phyloP scores from a whole-genome alignment of 257 asterid genomes.

The Coffea eugenioides region DNA sequence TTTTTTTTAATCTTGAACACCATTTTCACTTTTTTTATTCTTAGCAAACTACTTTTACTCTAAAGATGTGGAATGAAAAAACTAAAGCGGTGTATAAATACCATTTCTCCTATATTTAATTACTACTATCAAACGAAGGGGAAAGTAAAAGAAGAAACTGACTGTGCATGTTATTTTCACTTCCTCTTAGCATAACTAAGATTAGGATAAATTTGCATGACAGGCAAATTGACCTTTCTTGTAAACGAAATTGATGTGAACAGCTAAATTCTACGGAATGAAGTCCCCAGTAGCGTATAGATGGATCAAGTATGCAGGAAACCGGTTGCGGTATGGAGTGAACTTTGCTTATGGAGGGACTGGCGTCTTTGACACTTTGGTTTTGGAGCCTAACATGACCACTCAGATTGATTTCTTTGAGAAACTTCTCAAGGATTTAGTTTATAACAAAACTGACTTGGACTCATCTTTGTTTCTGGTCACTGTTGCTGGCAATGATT shows the following conservation, averaged over 20 bases:
- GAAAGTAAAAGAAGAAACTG: not conserved
- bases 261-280: constrained; percentile 78
- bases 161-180: not conserved
- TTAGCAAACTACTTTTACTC: no score
- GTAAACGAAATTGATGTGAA: not conserved
- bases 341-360: constrained; percentile 95
- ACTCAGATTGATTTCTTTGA: constrained; percentile 66
- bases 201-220: not conserved
- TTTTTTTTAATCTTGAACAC: no score
- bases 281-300: constrained; percentile 64
- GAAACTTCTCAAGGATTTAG: constrained; percentile 37
- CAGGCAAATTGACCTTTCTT: not conserved
- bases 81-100: no score
- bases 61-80: no score
- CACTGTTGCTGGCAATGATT: constrained; percentile 70
- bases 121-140: not conserved
- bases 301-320: constrained; percentile 55
- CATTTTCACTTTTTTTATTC: no score
- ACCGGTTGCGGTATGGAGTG: constrained; percentile 50
- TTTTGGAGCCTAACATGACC: constrained; percentile 60
- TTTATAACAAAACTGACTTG: constrained; percentile 47
- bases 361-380: constrained; percentile 71
- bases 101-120: no score
- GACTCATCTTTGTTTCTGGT: constrained; percentile 52
- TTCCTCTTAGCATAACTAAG: not conserved